Evolutionary conservation across 1,284 basidiomycete species (phyloP).

Genomic region (Puccinia novopanici): DNA sequence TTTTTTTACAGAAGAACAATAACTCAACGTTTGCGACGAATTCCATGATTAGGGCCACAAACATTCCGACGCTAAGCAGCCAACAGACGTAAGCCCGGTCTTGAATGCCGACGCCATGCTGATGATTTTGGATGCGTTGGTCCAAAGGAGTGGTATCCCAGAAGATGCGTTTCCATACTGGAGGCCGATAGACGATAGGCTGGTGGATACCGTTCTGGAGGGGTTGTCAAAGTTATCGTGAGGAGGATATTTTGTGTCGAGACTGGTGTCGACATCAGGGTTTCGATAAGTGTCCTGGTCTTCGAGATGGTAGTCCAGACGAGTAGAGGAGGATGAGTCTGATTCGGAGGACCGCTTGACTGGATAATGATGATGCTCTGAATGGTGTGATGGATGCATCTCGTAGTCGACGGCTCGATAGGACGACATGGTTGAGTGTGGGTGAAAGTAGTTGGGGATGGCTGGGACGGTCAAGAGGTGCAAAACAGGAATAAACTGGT

Average conservation of each 20-base stretch:
- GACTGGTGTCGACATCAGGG: neutral
- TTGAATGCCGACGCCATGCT: conserved; percentile 39
- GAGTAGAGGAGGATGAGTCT: conserved; percentile 2
- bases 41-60: conserved; percentile 47
- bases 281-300: neutral
- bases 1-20: neutral
- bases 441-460: neutral
- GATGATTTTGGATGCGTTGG: conserved; percentile 30
- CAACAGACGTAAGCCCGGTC: conserved; percentile 40
- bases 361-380: too few species aligned
- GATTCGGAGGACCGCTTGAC: neutral
- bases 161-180: conserved; percentile 49
- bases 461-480: neutral
- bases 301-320: neutral
- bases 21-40: conserved; percentile 34
- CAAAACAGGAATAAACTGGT: too few species aligned
- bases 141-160: conserved; percentile 43
- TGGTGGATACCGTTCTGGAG: neutral
- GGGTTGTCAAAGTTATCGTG: neutral
- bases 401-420: too few species aligned
- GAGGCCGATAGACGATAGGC: conserved; percentile 12
- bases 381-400: too few species aligned
- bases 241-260: conserved; percentile 22
- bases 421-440: too few species aligned
- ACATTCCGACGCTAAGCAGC: conserved; percentile 34